A percentile compares a stretch with the other conserved stretches of the same genome.
Conservation (phyloP, 2,329 filamentous ascomycete genomes). For the Cytospora schulzeri region DNA sequence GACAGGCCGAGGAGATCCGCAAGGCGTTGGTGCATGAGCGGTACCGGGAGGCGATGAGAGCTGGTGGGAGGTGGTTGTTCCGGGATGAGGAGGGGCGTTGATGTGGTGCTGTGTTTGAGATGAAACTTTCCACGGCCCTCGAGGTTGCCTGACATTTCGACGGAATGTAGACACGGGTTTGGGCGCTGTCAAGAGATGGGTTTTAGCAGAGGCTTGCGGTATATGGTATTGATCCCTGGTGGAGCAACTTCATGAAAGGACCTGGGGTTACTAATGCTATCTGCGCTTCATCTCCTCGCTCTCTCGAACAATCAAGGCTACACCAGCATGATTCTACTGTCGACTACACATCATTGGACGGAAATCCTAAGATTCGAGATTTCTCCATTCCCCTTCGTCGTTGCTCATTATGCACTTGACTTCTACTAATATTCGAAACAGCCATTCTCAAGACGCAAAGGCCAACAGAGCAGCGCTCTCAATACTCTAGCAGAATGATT, state of each 20-base stretch:
- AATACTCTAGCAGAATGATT: not conserved
- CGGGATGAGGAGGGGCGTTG: conserved; percentile 65
- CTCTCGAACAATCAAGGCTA: too few species aligned
- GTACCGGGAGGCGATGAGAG: conserved; percentile 79
- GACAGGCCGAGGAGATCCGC: conserved; percentile 65
- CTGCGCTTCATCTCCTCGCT: too few species aligned
- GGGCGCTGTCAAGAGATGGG: not conserved
- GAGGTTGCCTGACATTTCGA: not conserved
- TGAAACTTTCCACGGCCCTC: not conserved
- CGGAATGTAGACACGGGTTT: not conserved
- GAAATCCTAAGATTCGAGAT: too few species aligned
- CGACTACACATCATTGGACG: too few species aligned
- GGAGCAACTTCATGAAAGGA: not conserved
- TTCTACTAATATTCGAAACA: not conserved
- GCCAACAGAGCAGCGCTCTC: not conserved
- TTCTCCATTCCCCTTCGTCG: too few species aligned
- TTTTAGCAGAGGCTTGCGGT: not conserved
- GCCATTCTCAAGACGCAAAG: not conserved
- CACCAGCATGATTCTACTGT: too few species aligned
- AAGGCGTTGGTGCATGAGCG: conserved; percentile 69
- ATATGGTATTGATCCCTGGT: not conserved
- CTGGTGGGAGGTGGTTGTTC: conserved; percentile 77
- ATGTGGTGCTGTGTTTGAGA: not conserved
- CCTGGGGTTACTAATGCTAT: too few species aligned
- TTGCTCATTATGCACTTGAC: not conserved